phyloP scores from a whole-genome alignment of 2,329 filamentous ascomycete genomes.

The Aspergillus tanneri region DNA sequence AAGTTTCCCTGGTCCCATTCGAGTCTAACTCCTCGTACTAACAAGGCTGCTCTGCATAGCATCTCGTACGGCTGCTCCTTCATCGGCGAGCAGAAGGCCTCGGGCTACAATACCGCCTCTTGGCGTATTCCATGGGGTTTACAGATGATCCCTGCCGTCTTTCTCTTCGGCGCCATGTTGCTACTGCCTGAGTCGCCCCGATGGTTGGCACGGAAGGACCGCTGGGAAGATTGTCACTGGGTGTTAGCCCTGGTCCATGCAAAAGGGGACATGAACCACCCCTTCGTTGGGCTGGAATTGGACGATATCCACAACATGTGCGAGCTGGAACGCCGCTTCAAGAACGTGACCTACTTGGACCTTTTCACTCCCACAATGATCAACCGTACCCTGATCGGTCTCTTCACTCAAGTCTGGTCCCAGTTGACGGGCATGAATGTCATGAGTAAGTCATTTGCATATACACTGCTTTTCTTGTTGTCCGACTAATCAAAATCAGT shows the following conservation, averaged over 20 bases:
- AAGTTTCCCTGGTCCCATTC: conserved; percentile 10
- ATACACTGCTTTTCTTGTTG: background rate
- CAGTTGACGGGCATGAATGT: conserved; percentile 77
- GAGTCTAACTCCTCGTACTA: background rate
- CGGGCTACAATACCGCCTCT: conserved; percentile 45
- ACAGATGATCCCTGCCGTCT: conserved; percentile 61
- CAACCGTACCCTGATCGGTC: conserved; percentile 68
- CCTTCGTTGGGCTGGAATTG: conserved; percentile 67
- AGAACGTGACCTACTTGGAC: conserved; percentile 69
- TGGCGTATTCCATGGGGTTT: conserved; percentile 66
- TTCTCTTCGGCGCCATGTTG: conserved; percentile 58
- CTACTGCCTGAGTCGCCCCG: conserved; percentile 58
- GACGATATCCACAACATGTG: conserved; percentile 71
- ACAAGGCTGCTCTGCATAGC: conserved; percentile 25
- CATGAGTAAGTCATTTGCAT: conserved; percentile 48
- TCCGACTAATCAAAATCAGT: conserved; percentile 26
- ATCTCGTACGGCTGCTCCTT: conserved; percentile 62
- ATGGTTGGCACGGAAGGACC: conserved; percentile 63
- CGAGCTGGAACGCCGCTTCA: conserved; percentile 69
- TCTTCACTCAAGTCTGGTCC: conserved; percentile 74
- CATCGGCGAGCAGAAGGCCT: conserved; percentile 48
- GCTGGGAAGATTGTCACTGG: conserved; percentile 54
- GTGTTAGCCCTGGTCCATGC: conserved; percentile 61
- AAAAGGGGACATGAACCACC: conserved; percentile 62
- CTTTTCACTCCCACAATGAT: conserved; percentile 72